These are phyloP conservation scores for Sugiyamaella castrensis DNA, from an alignment of 1,139 yeast genomes.

Conservation along the genomic window DNA sequence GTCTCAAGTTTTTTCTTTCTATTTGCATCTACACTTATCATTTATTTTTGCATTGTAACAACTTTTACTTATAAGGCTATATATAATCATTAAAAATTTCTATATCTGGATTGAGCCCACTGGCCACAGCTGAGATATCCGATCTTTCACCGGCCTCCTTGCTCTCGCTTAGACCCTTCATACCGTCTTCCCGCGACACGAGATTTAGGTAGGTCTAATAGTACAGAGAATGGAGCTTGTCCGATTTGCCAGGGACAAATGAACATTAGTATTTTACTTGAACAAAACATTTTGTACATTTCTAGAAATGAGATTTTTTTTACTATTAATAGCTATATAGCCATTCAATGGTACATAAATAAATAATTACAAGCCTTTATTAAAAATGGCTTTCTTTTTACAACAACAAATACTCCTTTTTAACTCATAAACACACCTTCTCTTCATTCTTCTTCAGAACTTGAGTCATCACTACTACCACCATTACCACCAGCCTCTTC, in stretches of 20 bases:
- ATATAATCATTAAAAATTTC: neutral
- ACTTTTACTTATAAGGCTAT: neutral
- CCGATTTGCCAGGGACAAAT: too few species aligned
- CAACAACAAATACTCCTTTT: neutral
- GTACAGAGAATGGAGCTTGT: too few species aligned
- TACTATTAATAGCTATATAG: slow-evolving; percentile 1
- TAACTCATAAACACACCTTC: neutral
- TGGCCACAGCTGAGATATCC: too few species aligned
- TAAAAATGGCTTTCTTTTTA: neutral
- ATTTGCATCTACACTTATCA: neutral
- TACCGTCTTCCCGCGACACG: too few species aligned
- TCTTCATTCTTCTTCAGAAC: slow-evolving; percentile 36
- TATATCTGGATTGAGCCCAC: too few species aligned
- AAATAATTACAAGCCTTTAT: neutral
- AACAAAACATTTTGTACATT: neutral
- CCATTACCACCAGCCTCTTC: slow-evolving; percentile 27
- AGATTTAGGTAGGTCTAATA: too few species aligned
- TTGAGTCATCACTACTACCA: slow-evolving; percentile 28
- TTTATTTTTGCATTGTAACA: neutral
- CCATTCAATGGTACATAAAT: slow-evolving; percentile 2
- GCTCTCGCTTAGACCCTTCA: too few species aligned
- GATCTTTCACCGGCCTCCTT: too few species aligned
- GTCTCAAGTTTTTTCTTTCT: neutral
- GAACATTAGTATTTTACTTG: too few species aligned
- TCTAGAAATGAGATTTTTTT: slow-evolving; percentile 10